Base-by-base conservation (phyloP, 306 rosid species). In the Cajanus cajan region DNA sequence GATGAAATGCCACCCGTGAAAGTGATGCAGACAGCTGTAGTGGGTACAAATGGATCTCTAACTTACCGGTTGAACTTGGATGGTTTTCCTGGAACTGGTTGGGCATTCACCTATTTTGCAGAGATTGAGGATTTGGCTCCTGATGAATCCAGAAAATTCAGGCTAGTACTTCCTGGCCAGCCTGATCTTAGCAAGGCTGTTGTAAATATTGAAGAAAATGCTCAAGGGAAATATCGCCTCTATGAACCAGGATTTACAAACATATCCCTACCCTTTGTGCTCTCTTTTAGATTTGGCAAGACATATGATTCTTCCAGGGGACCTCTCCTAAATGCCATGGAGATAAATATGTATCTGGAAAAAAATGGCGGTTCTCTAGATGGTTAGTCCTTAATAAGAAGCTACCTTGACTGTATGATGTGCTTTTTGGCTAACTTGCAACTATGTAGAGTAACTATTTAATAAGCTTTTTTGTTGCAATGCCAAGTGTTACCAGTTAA, bases 1-100 rank as follows among this genome's bases (percentile, higher is more conserved):
- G 93, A 90, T 78, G 96, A 89, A 18, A 82, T 69, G 28, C 98
- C 98, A 15, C 98, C 98, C 0, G 78, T 82, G 63, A 94, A 88
- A 81, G 98, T 94, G 80, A 92, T 94, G 98, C 98, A 94, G 87
- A 94, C 98, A 28, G 98, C 98, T 15, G 98, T 94, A 41, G 97
- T 90, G 24, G 97, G 98, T 39, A 91, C 86, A 68, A 85, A 82
- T 82, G 98, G 98, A 70, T 88, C 98, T 44, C 83, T 94, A 75
- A 92, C 95, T 63, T 94, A 94, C 83, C 87, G 97, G 78, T 80
- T 94, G 83, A 92, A 90, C 82, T 82, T 94, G 93, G 94, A 92
- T 72, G 97, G 91, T 73, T 94, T 94, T 87, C 98, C 98, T 40
- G 97, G 88, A 54, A 67, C 64, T 19, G 98, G 97, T 66, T 92